Base-by-base conservation (phyloP, 805 yeast species). In the Candida awuae region DNA sequence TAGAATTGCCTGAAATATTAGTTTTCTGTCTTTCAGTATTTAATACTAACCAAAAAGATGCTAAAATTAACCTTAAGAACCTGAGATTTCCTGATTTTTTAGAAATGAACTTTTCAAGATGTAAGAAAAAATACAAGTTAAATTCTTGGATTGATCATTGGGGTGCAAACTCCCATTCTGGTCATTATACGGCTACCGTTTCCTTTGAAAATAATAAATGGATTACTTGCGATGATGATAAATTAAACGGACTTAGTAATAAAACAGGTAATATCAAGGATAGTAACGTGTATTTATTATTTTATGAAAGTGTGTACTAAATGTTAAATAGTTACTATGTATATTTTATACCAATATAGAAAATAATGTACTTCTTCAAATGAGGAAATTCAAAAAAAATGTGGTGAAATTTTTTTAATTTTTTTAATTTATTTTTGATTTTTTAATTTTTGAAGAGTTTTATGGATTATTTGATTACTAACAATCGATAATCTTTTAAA, bases 211-310 rank as follows among this genome's bases (percentile, higher is more conserved):
- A 77, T 25, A 34, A 35, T 4, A 64, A 65, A 48, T 83, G 92
- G 92, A 77, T 80, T 45, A 71, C 71, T 45, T 83, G 83, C 56
- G 90, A 83, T 54, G 94, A 83, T 57, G 90, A 82, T 36, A 63
- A 61, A 72, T 71, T 29, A 65, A 68, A 51, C 45, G 56, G 33
- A 67, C 66, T 45, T 51, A 66, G 17, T 51, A 43, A 45, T 75
- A 25, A 66, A 14, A 43, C 38, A 14, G 62, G 63, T 29, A 63
- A 59, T 15, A 53, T 62, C 13, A 56, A 54, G 43, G 70, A 71
- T 27, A 71, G 80, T 29, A 66, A 78, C 43, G 87, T 76, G 1
- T 83, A 82, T 54, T 78, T 83, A 16, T 58, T 83, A 50, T 81
- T 83, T 56, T 83, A 83, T 51, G 46, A 45, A 28, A n/a, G n/a